Evolutionary conservation across 768 basidiomycete genomes (phyloP), one percentile per base, ranked within the genome.

Genomic region (Pleurotus tuoliensis): DNA sequence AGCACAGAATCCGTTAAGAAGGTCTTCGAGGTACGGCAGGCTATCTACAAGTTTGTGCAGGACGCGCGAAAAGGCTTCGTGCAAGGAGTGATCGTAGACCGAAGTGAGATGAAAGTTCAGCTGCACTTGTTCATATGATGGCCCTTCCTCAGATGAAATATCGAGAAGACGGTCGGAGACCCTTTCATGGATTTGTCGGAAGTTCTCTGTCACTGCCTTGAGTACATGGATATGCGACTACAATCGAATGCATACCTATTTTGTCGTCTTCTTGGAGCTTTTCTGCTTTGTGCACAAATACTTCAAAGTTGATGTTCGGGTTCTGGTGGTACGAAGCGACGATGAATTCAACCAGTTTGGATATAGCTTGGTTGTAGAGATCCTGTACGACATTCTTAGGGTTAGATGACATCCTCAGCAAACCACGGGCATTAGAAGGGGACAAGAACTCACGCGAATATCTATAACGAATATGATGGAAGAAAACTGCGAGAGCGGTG

Each of bases 261-360:
- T 93, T 89, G 67, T 96, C 94, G 60, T 95, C 94, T 62, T 96
- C 93, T 56, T 88, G 85, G 43, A 96, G 74, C 47, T 87, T 90
- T 71, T 98, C 96, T 5, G 92, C 88, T 71, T 98, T 98, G 73
- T 98, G 96, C 5, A 95, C 90, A 63, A 98, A 97, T 30, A 98
- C 87, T 66, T 96, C 92, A 24, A 98, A 79, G 61, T 85, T 83
- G 57, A 95, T 82, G 41, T 79, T 76, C 4, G 87, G 90, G 65
- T 91, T 92, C 40, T 85, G 80, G 43, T 83, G 78, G 66, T 85
- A 89, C 3, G 90, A 88, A 5, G 87, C 82, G 30, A 87, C 77
- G 60, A 94, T 87, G 64, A 93, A 86, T 58, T 92, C 84, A 56
- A 92, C 86, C 51, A 95, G 83, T 60, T 86, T 88, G 43, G 84